Base-by-base conservation (phyloP, 225 moss, liverwort and hornwort genomes). In the Polytrichum commune region DNA sequence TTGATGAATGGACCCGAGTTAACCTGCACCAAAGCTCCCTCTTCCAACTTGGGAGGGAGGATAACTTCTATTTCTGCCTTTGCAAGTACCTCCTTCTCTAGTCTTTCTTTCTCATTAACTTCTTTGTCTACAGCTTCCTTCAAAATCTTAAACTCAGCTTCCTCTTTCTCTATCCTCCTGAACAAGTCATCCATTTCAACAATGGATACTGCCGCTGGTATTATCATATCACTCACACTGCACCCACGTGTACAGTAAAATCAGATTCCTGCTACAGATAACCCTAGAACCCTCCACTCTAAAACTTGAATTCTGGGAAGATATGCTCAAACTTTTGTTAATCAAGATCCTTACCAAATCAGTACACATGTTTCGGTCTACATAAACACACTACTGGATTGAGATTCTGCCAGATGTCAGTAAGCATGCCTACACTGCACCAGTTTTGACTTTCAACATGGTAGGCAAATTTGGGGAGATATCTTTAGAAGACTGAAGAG, bases 201-300 rank as follows among this genome's bases (percentile, higher is more conserved):
- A 66, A 85, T 82, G 23, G 95, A 90, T 30, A 93, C 92, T 19
- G 97, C 92, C 28, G 95, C 91, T 13, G 97, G 95, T 74, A 98
- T 98, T 6, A 91, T 79, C 82, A 94, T 91, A 10, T 89, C 86
- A 72, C 90, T 86, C 65, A 86, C 77, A 65, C 96, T 96, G 93
- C 20, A 29, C 57, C 57, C 71, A 57, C 55, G 1, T 46, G 4
- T 46, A 46, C 46, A 46, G 16, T 0, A 0, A 58, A 20, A 24
- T 58, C 58, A 58, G 46, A 13, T 16, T 13, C 4, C 46, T 46
- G 46, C 13, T 46, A 46, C 46, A 46, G 46, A 46, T 46, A 46
- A 46, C 10, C 46, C 46, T 4, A 13, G 46, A 46, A 16, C 46
- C 46, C 46, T 46, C 13, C 13, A 46, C 46, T 13, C 3, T 46